A percentile compares a stretch with the other conserved stretches of the same genome.
Evolutionary conservation across 148 eudicot genomes (phyloP).

Genomic region (Chenopodium quinoa): DNA sequence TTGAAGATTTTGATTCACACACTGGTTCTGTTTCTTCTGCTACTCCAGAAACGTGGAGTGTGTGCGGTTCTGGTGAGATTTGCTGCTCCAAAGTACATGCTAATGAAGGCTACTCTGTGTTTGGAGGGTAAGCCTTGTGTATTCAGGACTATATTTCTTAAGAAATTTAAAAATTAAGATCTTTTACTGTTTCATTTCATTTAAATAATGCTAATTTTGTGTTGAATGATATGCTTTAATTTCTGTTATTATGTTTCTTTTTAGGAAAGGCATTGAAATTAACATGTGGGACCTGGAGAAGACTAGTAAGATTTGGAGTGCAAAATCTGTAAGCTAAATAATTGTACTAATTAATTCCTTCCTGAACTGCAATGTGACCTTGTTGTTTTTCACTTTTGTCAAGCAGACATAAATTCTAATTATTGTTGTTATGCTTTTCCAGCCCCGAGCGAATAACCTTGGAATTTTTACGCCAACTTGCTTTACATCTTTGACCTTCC

Average conservation of each 20-base stretch:
- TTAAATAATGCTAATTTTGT: background rate
- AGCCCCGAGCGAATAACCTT: too few species aligned
- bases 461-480: too few species aligned
- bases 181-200: background rate
- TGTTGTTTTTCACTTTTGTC: too few species aligned
- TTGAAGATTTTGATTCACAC: constrained; percentile 32
- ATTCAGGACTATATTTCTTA: too few species aligned
- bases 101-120: constrained; percentile 67
- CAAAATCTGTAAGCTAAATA: constrained; percentile 70
- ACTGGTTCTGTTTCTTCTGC: constrained; percentile 14
- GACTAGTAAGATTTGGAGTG: constrained; percentile 63
- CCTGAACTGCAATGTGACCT: too few species aligned
- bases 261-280: constrained; percentile 91
- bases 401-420: too few species aligned
- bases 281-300: constrained; percentile 87
- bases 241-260: constrained; percentile 8
- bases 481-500: too few species aligned
- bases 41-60: constrained; percentile 48
- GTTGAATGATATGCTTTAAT: background rate
- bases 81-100: constrained; percentile 61
- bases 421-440: too few species aligned
- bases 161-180: too few species aligned
- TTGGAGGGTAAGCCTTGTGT: constrained; percentile 62
- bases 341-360: background rate
- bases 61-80: constrained; percentile 53